Evolutionary conservation across 2,329 filamentous ascomycete genomes (phyloP).

Genomic region (Colletotrichum trifolii): DNA sequence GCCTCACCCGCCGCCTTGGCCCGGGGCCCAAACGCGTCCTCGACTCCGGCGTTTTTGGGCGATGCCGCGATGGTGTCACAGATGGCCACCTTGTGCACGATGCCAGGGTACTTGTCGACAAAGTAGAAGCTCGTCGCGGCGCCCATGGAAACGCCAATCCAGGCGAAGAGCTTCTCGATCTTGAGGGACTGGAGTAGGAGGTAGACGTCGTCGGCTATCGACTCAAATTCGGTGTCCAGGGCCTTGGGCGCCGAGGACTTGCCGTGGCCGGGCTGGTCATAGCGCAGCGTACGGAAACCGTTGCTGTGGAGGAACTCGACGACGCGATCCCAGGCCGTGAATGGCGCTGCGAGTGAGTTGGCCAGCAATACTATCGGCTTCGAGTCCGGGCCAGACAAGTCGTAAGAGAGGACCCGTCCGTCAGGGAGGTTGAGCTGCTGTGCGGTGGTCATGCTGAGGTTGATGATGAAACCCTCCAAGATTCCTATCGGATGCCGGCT

Average conservation of each 20-base stretch:
- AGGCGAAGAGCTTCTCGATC: slow-evolving; percentile 48
- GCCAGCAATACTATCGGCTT: slow-evolving; percentile 51
- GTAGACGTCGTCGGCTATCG: slow-evolving; percentile 51
- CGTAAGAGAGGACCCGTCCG: slow-evolving; percentile 44
- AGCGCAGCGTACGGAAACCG: slow-evolving; percentile 55
- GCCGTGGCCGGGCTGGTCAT: slow-evolving; percentile 57
- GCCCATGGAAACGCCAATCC: slow-evolving; percentile 60
- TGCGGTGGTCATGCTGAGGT: slow-evolving; percentile 38
- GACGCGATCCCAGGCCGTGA: slow-evolving; percentile 53
- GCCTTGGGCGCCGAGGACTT: slow-evolving; percentile 47
- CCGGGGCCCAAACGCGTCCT: slow-evolving; percentile 50
- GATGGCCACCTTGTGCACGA: slow-evolving; percentile 51
- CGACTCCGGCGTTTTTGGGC: slow-evolving; percentile 48
- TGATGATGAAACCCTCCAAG: neutral
- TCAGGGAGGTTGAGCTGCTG: slow-evolving; percentile 41
- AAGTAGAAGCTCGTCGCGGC: slow-evolving; percentile 54
- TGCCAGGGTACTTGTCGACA: slow-evolving; percentile 49
- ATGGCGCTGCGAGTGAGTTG: slow-evolving; percentile 52
- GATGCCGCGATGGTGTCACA: slow-evolving; percentile 54
- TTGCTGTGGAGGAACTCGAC: slow-evolving; percentile 46
- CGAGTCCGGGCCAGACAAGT: slow-evolving; percentile 41
- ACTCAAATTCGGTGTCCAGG: slow-evolving; percentile 51
- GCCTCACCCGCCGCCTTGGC: slow-evolving; percentile 47
- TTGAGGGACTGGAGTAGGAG: slow-evolving; percentile 47
- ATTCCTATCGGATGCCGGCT: slow-evolving; percentile 39